These are phyloP conservation scores for Allomyces macrogynus DNA, from an alignment of 192 early-diverging fungal species.

Conservation along the genomic window DNA sequence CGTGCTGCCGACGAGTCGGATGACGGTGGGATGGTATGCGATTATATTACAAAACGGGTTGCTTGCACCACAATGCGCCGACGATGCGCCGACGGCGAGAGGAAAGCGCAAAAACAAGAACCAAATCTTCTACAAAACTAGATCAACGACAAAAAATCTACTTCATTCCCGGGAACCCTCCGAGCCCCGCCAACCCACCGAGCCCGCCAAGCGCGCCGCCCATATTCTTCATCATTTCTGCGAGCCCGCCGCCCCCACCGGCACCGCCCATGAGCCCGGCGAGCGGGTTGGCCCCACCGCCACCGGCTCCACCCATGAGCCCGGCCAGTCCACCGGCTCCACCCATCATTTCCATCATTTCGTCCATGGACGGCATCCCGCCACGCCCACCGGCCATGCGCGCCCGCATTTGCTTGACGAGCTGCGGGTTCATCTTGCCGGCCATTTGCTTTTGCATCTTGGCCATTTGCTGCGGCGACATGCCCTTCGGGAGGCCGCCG, in stretches of 20 bases:
- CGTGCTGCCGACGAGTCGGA: too few relatives aligned
- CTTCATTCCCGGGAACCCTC: not conserved
- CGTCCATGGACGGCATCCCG: slow-evolving; percentile 28
- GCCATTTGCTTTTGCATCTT: slow-evolving; percentile 50
- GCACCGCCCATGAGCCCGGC: slow-evolving; percentile 1
- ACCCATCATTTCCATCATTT: slow-evolving; percentile 47
- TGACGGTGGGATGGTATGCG: too few relatives aligned
- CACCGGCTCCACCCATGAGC: slow-evolving; percentile 27
- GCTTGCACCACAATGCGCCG: too few relatives aligned
- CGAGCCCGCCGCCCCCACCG: slow-evolving; percentile 22
- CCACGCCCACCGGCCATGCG: slow-evolving; percentile 7
- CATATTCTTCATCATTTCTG: slow-evolving; percentile 59
- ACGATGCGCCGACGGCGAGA: too few relatives aligned
- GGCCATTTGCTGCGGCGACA: slow-evolving; percentile 31
- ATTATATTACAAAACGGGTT: too few relatives aligned
- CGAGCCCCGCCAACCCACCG: slow-evolving; percentile 4
- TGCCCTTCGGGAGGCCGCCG: slow-evolving; percentile 10
- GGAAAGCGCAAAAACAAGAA: too few relatives aligned
- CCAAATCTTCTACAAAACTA: too few relatives aligned
- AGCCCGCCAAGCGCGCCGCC: slow-evolving; percentile 4
- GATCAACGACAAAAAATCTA: too few relatives aligned
- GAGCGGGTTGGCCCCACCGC: slow-evolving; percentile 11
- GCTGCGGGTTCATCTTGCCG: slow-evolving; percentile 34
- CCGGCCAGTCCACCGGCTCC: slow-evolving; percentile 7
- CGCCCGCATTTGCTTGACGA: slow-evolving; percentile 58